phyloP scores from a whole-genome alignment of 129 eudicot genomes.

The Gnaphalium uliginosum region DNA sequence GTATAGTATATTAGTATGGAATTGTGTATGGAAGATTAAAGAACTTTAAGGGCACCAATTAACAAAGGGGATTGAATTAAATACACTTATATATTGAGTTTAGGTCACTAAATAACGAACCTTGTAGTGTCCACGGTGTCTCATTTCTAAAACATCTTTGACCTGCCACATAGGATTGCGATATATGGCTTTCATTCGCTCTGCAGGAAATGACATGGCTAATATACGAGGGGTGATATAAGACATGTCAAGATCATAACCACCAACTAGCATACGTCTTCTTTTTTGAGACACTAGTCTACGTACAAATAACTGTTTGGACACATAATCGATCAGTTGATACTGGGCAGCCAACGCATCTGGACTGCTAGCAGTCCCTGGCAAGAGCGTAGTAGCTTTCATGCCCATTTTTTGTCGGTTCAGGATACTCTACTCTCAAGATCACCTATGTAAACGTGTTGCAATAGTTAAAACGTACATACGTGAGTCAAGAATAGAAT shows the following conservation, averaged over 20 bases:
- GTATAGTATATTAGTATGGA: background rate
- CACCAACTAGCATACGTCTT: slow-evolving; percentile 79
- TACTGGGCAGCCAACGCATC: slow-evolving; percentile 24
- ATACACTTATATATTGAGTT: background rate
- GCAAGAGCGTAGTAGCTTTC: slow-evolving; percentile 43
- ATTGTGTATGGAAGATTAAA: background rate
- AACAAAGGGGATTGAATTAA: background rate
- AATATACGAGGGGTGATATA: slow-evolving; percentile 69
- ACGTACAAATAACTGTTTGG: slow-evolving; percentile 50
- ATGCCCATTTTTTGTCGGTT: slow-evolving; percentile 44
- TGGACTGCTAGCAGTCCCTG: slow-evolving; percentile 22
- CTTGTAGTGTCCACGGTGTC: slow-evolving; percentile 70
- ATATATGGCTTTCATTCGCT: slow-evolving; percentile 65
- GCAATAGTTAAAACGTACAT: background rate
- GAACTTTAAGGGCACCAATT: background rate
- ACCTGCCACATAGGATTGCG: slow-evolving; percentile 92
- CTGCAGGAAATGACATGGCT: slow-evolving; percentile 92
- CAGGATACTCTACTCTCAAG: slow-evolving; percentile 19
- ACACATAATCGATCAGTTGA: slow-evolving; percentile 50
- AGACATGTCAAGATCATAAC: slow-evolving; percentile 85
- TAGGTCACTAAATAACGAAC: slow-evolving; percentile 29
- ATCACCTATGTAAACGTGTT: slow-evolving; percentile 26
- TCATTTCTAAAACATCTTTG: slow-evolving; percentile 67
- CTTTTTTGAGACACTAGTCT: slow-evolving; percentile 69
- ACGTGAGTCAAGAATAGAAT: background rate